phyloP scores from a whole-genome alignment of 257 asterid species.

The Galeopsis tetrahit region DNA sequence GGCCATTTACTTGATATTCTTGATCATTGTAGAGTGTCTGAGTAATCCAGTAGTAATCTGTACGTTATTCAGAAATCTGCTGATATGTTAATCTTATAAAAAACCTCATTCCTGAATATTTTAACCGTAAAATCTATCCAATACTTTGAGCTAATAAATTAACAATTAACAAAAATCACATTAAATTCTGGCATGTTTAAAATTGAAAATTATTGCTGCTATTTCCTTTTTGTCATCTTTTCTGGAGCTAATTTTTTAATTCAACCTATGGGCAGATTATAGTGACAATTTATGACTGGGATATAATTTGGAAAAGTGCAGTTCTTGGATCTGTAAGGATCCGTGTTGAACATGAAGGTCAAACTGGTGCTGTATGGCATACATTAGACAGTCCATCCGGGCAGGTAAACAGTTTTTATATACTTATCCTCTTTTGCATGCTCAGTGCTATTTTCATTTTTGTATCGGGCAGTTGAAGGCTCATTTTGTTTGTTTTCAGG shows the following conservation, averaged over 20 bases:
- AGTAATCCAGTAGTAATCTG: conserved; percentile 2
- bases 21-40: conserved; percentile 6
- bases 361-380: conserved; percentile 87
- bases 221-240: conserved; percentile 25
- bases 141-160: conserved; percentile 16
- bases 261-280: conserved; percentile 68
- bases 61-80: conserved; percentile 5
- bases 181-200: background rate
- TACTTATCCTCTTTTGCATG: conserved; percentile 22
- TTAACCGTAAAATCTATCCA: conserved; percentile 11
- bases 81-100: background rate
- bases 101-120: conserved; percentile 10
- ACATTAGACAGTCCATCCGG: conserved; percentile 90
- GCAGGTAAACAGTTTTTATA: conserved; percentile 58
- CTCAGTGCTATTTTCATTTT: background rate
- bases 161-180: background rate
- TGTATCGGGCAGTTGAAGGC: conserved; percentile 17
- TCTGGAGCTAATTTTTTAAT: conserved; percentile 40
- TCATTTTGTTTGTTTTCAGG: conserved; percentile 53
- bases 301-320: conserved; percentile 98
- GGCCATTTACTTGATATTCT: conserved; percentile 5
- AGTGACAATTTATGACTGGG: conserved; percentile 98
- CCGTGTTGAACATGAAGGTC: conserved; percentile 81
- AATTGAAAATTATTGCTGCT: conserved; percentile 8
- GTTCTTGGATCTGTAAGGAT: conserved; percentile 91